phyloP scores from a whole-genome alignment of 306 rosid genomes.

The Vigna mungo region DNA sequence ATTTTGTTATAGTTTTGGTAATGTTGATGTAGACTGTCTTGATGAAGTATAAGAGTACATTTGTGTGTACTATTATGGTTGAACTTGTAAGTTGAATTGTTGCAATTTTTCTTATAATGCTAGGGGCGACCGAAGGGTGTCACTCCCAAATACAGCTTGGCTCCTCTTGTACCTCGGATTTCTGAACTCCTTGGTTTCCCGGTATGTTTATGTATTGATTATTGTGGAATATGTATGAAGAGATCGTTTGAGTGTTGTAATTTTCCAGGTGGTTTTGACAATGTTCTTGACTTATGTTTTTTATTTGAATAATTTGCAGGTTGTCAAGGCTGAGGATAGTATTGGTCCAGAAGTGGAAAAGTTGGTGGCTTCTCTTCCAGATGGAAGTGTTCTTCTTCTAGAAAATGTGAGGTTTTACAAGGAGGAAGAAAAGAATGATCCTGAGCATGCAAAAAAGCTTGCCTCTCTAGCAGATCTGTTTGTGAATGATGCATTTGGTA shows the following conservation, averaged over 20 bases:
- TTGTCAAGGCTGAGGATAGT: constrained; percentile 90
- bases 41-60: constrained; percentile 14
- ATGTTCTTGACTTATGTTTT: constrained; percentile 32
- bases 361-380: constrained; percentile 83
- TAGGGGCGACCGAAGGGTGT: constrained; percentile 99
- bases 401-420: constrained; percentile 98
- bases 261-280: constrained; percentile 31
- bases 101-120: constrained; percentile 46
- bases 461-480: constrained; percentile 90
- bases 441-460: constrained; percentile 94
- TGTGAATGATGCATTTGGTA: constrained; percentile 98
- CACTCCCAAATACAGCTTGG: constrained; percentile 94
- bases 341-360: constrained; percentile 96
- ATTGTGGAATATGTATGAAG: background rate
- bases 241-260: background rate
- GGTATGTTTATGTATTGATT: constrained; percentile 51
- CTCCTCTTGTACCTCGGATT: constrained; percentile 94
- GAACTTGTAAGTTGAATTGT: constrained; percentile 40
- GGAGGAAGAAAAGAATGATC: constrained; percentile 98
- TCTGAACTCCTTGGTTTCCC: constrained; percentile 91
- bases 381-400: constrained; percentile 91
- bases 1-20: constrained; percentile 16
- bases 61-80: constrained; percentile 27
- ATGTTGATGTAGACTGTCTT: background rate
- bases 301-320: constrained; percentile 55